Percentiles rank a stretch among this genome's conserved stretches.
Evolutionary conservation across 2,329 filamentous ascomycete genomes (phyloP).

Genomic region (Botrytis paeoniae): DNA sequence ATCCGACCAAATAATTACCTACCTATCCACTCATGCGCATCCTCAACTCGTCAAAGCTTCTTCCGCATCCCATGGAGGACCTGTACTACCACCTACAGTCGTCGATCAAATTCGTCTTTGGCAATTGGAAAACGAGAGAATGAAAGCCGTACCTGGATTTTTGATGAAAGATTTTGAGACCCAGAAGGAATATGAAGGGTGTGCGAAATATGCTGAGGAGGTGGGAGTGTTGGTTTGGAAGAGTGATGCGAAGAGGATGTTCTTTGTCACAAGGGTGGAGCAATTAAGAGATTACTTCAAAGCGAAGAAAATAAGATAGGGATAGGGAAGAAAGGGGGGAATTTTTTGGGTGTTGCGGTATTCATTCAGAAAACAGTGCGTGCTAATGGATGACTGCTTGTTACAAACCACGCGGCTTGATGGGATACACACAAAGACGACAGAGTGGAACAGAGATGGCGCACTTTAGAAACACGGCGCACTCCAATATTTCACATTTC

Average conservation of each 20-base stretch:
- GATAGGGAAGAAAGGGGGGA: not conserved
- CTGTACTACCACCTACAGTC: slow-evolving; percentile 88
- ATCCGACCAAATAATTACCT: slow-evolving; percentile 90
- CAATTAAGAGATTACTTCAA: slow-evolving; percentile 81
- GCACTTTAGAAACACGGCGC: too few species aligned
- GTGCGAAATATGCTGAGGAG: slow-evolving; percentile 78
- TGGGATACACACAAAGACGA: not conserved
- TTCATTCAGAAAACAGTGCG: not conserved
- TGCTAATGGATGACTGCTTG: not conserved
- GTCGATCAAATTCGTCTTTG: slow-evolving; percentile 96
- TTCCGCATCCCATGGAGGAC: slow-evolving; percentile 40
- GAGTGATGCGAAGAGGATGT: slow-evolving; percentile 74
- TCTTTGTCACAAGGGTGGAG: slow-evolving; percentile 90
- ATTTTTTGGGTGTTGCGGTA: not conserved
- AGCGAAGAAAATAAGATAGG: slow-evolving; percentile 52
- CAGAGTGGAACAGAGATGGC: not conserved
- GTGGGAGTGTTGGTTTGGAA: slow-evolving; percentile 88
- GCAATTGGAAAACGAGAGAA: slow-evolving; percentile 95
- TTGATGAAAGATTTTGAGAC: slow-evolving; percentile 85
- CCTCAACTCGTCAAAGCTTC: slow-evolving; percentile 74
- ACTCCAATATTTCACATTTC: not conserved
- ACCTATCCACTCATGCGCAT: slow-evolving; percentile 88
- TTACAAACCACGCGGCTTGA: not conserved
- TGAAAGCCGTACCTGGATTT: slow-evolving; percentile 80
- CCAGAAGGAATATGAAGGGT: slow-evolving; percentile 65